These are phyloP conservation scores for Amaranthus hypochondriacus DNA, from an alignment of 148 eudicot species.

Conservation along the genomic window DNA sequence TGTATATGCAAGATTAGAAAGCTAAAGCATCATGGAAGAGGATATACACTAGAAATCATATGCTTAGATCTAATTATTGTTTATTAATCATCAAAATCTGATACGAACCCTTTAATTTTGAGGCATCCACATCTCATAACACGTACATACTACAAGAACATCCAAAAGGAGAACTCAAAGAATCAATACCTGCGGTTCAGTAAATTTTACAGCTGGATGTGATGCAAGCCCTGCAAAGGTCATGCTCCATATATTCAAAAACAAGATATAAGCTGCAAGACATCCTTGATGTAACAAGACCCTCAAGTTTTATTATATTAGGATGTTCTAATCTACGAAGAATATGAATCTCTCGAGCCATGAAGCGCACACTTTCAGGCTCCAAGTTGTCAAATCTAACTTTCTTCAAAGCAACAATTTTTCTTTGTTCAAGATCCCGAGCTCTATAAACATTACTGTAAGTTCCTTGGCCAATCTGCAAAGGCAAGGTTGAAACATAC, in stretches of 20 bases:
- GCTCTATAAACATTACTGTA: conserved; percentile 84
- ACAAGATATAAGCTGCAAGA: conserved; percentile 85
- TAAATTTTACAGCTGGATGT: conserved; percentile 66
- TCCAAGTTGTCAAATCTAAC: conserved; percentile 77
- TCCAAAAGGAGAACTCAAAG: neutral
- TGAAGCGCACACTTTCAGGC: conserved; percentile 82
- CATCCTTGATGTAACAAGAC: conserved; percentile 75
- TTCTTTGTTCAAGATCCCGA: conserved; percentile 69
- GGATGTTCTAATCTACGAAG: conserved; percentile 81
- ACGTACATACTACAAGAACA: neutral
- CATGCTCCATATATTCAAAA: conserved; percentile 89
- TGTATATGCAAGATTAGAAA: conserved; percentile 7
- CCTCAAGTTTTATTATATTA: conserved; percentile 74
- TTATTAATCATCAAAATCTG: neutral
- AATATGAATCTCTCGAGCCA: conserved; percentile 83
- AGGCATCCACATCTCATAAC: neutral
- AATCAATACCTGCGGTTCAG: conserved; percentile 64
- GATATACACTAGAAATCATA: neutral
- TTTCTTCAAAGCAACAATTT: conserved; percentile 81
- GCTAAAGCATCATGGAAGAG: neutral
- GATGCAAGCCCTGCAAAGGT: conserved; percentile 78
- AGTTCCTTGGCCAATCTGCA: conserved; percentile 87
- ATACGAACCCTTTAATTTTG: neutral
- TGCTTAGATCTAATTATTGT: neutral
- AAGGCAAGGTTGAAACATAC: conserved; percentile 17